phyloP scores from a whole-genome alignment of 352 stramenopile genomes.

The Blastocystis sp. region DNA sequence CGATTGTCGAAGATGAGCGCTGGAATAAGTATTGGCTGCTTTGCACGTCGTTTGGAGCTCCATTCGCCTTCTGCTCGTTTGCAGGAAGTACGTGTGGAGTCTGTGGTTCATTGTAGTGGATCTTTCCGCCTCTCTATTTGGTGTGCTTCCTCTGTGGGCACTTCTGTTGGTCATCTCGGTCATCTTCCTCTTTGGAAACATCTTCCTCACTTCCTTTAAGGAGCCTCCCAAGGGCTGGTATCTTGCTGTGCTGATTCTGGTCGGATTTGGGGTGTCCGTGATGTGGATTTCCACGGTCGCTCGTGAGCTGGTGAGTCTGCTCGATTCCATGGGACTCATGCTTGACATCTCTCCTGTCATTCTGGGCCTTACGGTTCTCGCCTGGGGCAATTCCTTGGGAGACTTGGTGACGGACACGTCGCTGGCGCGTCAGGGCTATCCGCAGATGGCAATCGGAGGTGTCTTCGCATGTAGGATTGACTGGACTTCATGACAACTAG shows the following conservation, averaged over 20 bases:
- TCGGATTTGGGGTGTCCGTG: constrained; percentile 70
- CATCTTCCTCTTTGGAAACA: constrained; percentile 38
- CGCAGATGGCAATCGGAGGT: constrained; percentile 68
- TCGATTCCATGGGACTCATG: constrained; percentile 71
- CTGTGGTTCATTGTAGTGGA: neutral
- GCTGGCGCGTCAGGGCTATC: constrained; percentile 74
- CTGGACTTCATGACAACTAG: neutral
- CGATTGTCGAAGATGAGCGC: constrained; percentile 73
- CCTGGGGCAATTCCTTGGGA: constrained; percentile 78
- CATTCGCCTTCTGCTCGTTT: constrained; percentile 50
- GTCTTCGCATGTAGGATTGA: constrained; percentile 64
- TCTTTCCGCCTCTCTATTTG: neutral
- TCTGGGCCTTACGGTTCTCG: constrained; percentile 77
- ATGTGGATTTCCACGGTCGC: constrained; percentile 83
- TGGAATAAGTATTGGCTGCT: constrained; percentile 65
- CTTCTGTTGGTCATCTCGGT: neutral
- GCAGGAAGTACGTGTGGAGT: neutral
- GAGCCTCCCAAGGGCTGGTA: constrained; percentile 30
- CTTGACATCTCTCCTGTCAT: constrained; percentile 70
- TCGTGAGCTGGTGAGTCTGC: constrained; percentile 74
- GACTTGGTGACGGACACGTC: constrained; percentile 78
- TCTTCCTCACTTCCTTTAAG: constrained; percentile 20
- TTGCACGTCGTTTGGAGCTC: constrained; percentile 29
- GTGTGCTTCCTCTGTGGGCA: neutral
- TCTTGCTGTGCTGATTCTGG: constrained; percentile 52